Percentiles rank a stretch among this genome's conserved stretches.
Conservation (phyloP, 2,329 filamentous ascomycete species). For the Aspergillus thermomutatus region DNA sequence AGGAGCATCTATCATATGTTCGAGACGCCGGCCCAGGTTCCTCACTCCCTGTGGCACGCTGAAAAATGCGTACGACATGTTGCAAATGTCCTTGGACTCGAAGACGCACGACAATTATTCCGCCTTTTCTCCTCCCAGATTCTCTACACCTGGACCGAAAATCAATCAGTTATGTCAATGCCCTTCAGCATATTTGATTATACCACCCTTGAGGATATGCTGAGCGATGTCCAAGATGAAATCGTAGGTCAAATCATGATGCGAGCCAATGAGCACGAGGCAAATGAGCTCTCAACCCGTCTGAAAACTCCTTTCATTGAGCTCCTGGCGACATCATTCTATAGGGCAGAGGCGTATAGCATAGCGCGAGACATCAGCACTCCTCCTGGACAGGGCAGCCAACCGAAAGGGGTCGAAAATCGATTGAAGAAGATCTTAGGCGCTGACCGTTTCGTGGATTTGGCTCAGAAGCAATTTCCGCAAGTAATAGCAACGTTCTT, state of each 20-base stretch:
- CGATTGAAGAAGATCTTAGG: conserved; percentile 68
- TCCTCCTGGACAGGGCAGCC: conserved; percentile 40
- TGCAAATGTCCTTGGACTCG: conserved; percentile 61
- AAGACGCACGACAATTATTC: conserved; percentile 69
- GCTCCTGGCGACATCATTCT: conserved; percentile 67
- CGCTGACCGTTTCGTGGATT: conserved; percentile 58
- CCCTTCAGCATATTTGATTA: conserved; percentile 88
- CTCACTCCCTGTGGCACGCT: conserved; percentile 65
- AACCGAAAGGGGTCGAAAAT: conserved; percentile 58
- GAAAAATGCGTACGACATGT: conserved; percentile 67
- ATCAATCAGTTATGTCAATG: conserved; percentile 64
- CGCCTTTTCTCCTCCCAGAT: conserved; percentile 82
- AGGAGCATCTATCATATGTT: conserved; percentile 92
- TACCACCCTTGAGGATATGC: conserved; percentile 61
- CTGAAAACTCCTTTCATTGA: conserved; percentile 55
- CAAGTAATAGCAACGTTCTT: conserved; percentile 75
- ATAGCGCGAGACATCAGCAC: conserved; percentile 69
- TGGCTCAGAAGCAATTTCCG: conserved; percentile 68
- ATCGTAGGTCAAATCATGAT: conserved; percentile 77
- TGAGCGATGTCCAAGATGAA: conserved; percentile 71
- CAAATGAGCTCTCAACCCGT: conserved; percentile 57
- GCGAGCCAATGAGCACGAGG: conserved; percentile 66
- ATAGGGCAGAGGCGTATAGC: conserved; percentile 77
- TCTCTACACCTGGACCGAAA: conserved; percentile 83
- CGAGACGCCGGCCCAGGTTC: conserved; percentile 75